Percentiles rank a stretch among this genome's conserved stretches.
Evolutionary conservation across 2,329 filamentous ascomycete genomes (phyloP).

Genomic region (Fusarium albosuccineum): DNA sequence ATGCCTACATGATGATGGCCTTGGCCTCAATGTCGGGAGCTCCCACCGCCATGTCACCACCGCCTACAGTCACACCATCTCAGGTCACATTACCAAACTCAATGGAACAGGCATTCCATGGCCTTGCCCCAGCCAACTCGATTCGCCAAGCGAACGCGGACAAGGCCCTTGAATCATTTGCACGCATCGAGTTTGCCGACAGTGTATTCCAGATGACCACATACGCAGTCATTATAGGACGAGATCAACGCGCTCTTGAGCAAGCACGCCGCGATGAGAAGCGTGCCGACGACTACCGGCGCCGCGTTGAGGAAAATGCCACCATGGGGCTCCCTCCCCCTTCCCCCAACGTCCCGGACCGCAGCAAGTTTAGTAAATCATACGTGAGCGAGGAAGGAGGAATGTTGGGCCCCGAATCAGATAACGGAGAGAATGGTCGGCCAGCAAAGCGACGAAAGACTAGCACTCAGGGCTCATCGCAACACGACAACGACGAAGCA

Average conservation of each 20-base stretch:
- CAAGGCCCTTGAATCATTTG: slow-evolving; percentile 67
- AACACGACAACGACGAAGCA: slow-evolving; percentile 58
- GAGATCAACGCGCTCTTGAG: slow-evolving; percentile 72
- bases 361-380: slow-evolving; percentile 70
- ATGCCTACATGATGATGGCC: slow-evolving; percentile 61
- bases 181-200: slow-evolving; percentile 77
- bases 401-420: slow-evolving; percentile 74
- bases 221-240: slow-evolving; percentile 77
- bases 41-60: slow-evolving; percentile 55
- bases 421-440: slow-evolving; percentile 64
- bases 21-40: slow-evolving; percentile 56
- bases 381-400: slow-evolving; percentile 79
- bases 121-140: slow-evolving; percentile 48
- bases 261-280: slow-evolving; percentile 67
- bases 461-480: slow-evolving; percentile 58
- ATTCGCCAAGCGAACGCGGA: slow-evolving; percentile 52
- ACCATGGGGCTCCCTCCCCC: slow-evolving; percentile 64
- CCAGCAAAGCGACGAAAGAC: slow-evolving; percentile 63
- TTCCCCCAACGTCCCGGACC: slow-evolving; percentile 63
- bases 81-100: slow-evolving; percentile 60
- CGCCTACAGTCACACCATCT: slow-evolving; percentile 60
- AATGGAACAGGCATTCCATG: slow-evolving; percentile 49
- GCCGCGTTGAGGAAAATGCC: slow-evolving; percentile 61
- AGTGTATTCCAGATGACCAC: slow-evolving; percentile 85
- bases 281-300: slow-evolving; percentile 60